Conservation (phyloP, 495 filamentous ascomycete species). For the Beverwykella pulmonaria region DNA sequence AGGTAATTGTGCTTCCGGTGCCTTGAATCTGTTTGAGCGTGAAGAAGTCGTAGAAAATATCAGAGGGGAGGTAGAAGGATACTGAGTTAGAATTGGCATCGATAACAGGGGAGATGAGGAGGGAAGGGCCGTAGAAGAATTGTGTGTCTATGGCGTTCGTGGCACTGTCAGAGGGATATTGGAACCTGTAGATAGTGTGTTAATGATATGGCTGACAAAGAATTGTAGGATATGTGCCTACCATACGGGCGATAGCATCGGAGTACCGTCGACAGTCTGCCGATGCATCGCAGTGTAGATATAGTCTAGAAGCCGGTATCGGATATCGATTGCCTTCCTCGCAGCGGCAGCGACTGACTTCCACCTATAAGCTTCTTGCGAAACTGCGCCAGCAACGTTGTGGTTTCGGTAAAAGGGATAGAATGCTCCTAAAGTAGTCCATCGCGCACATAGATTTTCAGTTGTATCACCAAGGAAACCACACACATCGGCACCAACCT, state of each 20-base stretch:
- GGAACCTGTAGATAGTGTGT: constrained; percentile 6
- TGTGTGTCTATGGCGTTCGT: constrained; percentile 65
- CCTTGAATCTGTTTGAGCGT: constrained; percentile 62
- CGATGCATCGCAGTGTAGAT: constrained; percentile 74
- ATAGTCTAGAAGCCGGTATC: constrained; percentile 79
- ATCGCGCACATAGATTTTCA: constrained; percentile 79
- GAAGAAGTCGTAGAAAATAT: constrained; percentile 78
- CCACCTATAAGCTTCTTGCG: constrained; percentile 83
- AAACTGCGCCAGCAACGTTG: constrained; percentile 52
- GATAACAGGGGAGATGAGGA: constrained; percentile 75
- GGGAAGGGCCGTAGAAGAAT: constrained; percentile 71
- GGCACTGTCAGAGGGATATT: constrained; percentile 67
- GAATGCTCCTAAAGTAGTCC: constrained; percentile 82
- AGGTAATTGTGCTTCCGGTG: constrained; percentile 54
- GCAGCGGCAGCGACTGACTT: constrained; percentile 65
- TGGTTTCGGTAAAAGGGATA: constrained; percentile 85
- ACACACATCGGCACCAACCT: constrained; percentile 75
- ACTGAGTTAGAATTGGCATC: constrained; percentile 65
- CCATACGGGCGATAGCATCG: constrained; percentile 69
- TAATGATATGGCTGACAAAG: background rate
- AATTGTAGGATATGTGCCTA: constrained; percentile 48
- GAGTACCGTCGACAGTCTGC: constrained; percentile 69
- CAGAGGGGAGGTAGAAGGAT: constrained; percentile 72
- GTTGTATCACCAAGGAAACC: constrained; percentile 74
- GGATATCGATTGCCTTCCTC: constrained; percentile 70